phyloP scores from a whole-genome alignment of 129 eudicot genomes.

The Helianthus annuus region DNA sequence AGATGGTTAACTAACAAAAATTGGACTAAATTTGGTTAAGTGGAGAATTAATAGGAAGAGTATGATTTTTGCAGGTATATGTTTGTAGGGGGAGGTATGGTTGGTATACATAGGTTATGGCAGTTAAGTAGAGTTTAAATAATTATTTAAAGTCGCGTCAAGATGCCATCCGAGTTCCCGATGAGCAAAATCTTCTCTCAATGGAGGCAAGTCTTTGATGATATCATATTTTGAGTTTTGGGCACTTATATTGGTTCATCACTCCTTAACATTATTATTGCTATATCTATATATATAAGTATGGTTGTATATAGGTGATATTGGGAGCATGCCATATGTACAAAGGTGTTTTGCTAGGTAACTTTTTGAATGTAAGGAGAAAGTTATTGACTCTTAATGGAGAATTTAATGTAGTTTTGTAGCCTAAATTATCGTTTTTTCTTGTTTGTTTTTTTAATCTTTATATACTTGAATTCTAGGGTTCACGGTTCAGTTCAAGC shows the following conservation, averaged over 20 bases:
- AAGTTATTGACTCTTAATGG: slow-evolving; percentile 22
- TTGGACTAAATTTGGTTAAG: neutral
- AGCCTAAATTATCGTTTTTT: neutral
- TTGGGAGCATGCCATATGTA: slow-evolving; percentile 34
- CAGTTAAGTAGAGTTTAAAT: slow-evolving; percentile 35
- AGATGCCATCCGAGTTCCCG: slow-evolving; percentile 28
- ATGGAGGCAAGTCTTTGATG: slow-evolving; percentile 35
- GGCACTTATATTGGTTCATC: slow-evolving; percentile 17
- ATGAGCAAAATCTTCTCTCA: slow-evolving; percentile 1
- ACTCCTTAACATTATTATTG: slow-evolving; percentile 20
- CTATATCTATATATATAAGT: slow-evolving; percentile 14
- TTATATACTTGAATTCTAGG: slow-evolving; percentile 7
- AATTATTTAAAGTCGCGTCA: slow-evolving; percentile 27
- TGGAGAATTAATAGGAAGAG: neutral
- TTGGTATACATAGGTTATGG: slow-evolving; percentile 34
- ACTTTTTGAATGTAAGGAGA: slow-evolving; percentile 29
- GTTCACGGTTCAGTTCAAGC: neutral
- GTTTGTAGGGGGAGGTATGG: slow-evolving; percentile 34
- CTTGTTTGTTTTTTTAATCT: neutral
- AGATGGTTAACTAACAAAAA: neutral
- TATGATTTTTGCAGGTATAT: slow-evolving; percentile 30
- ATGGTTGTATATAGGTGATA: slow-evolving; percentile 36
- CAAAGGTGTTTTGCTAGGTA: slow-evolving; percentile 39
- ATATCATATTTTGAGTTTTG: slow-evolving; percentile 30
- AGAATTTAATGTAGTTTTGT: slow-evolving; percentile 18